Evolutionary conservation across 2,329 filamentous ascomycete species (phyloP), one percentile per base, ranked within the genome.

Genomic region (Microdochium trichocladiopsis): DNA sequence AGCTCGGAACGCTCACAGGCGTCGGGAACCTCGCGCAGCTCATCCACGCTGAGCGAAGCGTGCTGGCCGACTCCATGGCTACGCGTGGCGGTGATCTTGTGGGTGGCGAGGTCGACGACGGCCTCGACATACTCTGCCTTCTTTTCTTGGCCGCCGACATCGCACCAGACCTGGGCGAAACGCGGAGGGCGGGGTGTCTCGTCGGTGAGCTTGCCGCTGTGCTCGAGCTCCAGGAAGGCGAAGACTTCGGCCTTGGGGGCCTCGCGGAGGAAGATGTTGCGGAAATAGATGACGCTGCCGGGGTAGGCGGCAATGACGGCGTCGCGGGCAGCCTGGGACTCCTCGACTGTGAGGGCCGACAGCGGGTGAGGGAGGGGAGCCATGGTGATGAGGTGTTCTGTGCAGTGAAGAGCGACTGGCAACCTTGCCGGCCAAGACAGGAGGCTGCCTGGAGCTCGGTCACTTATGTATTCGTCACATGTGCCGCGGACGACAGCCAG

Each of bases 211-310:
- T 66, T 63, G 3, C 78, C 76, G n/a, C 69, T 71, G 56, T 84
- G 77, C 61, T 87, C 84, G 3, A 80, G 80, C 49, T 83, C 78
- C 22, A 87, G 71, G 59, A 84, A 87, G 1, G 74, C 74, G 6
- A 83, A 62, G 8, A 85, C 72, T 36, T 80, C 73, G 36, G 69
- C 69, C 66, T 86, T 87, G 25, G 74, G 70, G 1, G 84, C 83
- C 57, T 88, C 83, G 43, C 84, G 71, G 6, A 86, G 70, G 48
- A 78, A 84, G 36, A 89, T 79, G 50, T 78, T 74, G 61, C 88
- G 86, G 72, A 72, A 73, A 55, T 63, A 68, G 23, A 72, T 55
- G 12, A 59, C 50, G 2, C 54, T 53, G 4, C 56, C 54, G 16
- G 59, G 2, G 16, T 53, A 56, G 18, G 67, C 57, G 9, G 57